These are phyloP conservation scores for Nannizziopsis arthrosporioides DNA, from an alignment of 2,329 filamentous ascomycete species.

Conservation along the genomic window DNA sequence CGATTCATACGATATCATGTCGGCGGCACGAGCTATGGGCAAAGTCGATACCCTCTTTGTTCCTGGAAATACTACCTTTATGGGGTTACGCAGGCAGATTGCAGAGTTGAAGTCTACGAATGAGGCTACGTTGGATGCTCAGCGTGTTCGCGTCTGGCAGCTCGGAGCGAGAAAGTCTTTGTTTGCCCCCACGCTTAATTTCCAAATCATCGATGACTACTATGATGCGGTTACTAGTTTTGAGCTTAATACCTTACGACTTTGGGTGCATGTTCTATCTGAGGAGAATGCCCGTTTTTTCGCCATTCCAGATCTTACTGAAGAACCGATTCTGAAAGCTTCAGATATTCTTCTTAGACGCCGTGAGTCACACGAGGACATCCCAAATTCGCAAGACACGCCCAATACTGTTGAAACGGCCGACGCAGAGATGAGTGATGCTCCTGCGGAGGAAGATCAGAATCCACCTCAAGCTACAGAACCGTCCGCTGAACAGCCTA, in stretches of 20 bases:
- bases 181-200: constrained; percentile 25
- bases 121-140: constrained; percentile 19
- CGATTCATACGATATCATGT: constrained; percentile 36
- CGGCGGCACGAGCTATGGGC: constrained; percentile 25
- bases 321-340: not conserved
- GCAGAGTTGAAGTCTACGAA: constrained; percentile 23
- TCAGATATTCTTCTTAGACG: not conserved
- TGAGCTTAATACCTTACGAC: constrained; percentile 22
- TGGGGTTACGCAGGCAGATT: constrained; percentile 30
- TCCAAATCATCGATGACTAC: constrained; percentile 27
- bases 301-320: not conserved
- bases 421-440: constrained; percentile 13
- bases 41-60: constrained; percentile 7
- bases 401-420: constrained; percentile 14
- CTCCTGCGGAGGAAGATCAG: constrained; percentile 5
- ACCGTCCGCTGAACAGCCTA: not conserved
- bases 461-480: not conserved
- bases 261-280: constrained; percentile 32
- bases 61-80: constrained; percentile 20
- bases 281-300: constrained; percentile 21
- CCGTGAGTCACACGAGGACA: not conserved
- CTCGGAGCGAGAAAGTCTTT: constrained; percentile 27
- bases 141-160: constrained; percentile 32
- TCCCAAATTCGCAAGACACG: not conserved
- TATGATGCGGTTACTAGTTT: constrained; percentile 20